Conservation (phyloP, 805 yeast genomes). For the Barnettozyma vustinii region DNA sequence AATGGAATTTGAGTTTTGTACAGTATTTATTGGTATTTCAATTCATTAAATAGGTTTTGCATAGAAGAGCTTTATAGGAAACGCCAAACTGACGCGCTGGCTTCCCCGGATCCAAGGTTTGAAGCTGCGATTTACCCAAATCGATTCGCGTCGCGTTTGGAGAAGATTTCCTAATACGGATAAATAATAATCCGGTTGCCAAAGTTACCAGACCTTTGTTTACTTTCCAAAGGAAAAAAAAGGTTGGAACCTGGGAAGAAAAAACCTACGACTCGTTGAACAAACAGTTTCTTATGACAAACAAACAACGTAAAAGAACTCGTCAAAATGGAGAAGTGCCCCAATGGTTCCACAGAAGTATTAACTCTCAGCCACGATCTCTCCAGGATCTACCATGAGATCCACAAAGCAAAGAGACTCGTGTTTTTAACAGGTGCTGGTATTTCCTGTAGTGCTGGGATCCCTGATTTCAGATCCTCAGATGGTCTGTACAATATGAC, state of each 20-base stretch:
- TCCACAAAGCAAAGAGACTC: constrained; percentile 39
- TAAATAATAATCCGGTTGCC: not conserved
- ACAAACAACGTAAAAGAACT: not conserved
- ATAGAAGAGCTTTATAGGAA: not conserved
- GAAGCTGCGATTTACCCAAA: not conserved
- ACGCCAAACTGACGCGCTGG: not conserved
- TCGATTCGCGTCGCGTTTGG: not conserved
- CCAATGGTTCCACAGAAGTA: not conserved
- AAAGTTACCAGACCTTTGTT: not conserved
- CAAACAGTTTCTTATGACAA: not conserved
- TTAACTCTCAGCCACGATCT: constrained; percentile 3
- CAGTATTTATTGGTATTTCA: not conserved
- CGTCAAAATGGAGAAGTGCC: not conserved
- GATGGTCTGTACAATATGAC: constrained; percentile 71
- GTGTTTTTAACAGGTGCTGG: constrained; percentile 91
- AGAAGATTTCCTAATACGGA: not conserved
- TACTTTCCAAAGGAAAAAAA: not conserved
- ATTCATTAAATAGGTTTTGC: not conserved
- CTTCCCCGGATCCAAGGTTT: not conserved
- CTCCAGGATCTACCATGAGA: constrained; percentile 14
- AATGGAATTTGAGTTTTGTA: not conserved
- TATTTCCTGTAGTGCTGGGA: constrained; percentile 93
- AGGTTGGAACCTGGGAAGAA: not conserved
- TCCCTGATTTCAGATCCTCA: constrained; percentile 87
- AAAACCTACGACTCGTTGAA: not conserved